A percentile compares a stretch with the other conserved stretches of the same genome.
phyloP scores from a whole-genome alignment of 2,329 filamentous ascomycete species.

The Aspergillus terreus region DNA sequence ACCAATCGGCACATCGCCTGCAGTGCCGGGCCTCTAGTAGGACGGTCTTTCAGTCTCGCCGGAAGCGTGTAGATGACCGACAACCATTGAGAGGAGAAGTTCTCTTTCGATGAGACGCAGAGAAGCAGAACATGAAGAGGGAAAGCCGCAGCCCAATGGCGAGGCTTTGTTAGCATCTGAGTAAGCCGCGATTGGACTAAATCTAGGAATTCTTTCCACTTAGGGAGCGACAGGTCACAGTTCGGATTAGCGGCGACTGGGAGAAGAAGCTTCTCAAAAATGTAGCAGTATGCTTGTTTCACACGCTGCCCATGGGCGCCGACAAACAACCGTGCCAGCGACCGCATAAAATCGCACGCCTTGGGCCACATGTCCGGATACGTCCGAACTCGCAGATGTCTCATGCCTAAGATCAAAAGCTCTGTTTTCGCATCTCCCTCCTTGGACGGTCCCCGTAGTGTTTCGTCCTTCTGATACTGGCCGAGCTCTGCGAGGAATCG shows the following conservation, averaged over 20 bases:
- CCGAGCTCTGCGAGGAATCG: constrained; percentile 81
- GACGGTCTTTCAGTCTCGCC: constrained; percentile 77
- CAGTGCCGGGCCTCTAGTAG: constrained; percentile 72
- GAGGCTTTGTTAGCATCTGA: constrained; percentile 84
- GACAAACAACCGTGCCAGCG: constrained; percentile 76
- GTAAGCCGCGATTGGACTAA: constrained; percentile 73
- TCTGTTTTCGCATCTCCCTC: constrained; percentile 79
- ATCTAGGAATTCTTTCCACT: constrained; percentile 82
- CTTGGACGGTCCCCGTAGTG: constrained; percentile 41
- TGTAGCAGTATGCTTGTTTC: constrained; percentile 91
- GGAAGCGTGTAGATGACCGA: constrained; percentile 74
- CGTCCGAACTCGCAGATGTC: constrained; percentile 74
- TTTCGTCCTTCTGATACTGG: constrained; percentile 69
- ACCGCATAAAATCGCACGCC: constrained; percentile 83
- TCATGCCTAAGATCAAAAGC: constrained; percentile 85
- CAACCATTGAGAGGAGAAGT: constrained; percentile 82
- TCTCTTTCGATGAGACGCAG: constrained; percentile 81
- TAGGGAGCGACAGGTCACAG: constrained; percentile 72
- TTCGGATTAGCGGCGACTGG: constrained; percentile 79
- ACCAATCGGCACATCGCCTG: constrained; percentile 86
- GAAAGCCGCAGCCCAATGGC: constrained; percentile 87
- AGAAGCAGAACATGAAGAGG: constrained; percentile 82
- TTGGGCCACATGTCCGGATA: constrained; percentile 74
- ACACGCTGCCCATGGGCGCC: constrained; percentile 82
- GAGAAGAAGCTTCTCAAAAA: constrained; percentile 80